Conservation (phyloP, 2,329 filamentous ascomycete genomes). For the Zalaria obscura region DNA sequence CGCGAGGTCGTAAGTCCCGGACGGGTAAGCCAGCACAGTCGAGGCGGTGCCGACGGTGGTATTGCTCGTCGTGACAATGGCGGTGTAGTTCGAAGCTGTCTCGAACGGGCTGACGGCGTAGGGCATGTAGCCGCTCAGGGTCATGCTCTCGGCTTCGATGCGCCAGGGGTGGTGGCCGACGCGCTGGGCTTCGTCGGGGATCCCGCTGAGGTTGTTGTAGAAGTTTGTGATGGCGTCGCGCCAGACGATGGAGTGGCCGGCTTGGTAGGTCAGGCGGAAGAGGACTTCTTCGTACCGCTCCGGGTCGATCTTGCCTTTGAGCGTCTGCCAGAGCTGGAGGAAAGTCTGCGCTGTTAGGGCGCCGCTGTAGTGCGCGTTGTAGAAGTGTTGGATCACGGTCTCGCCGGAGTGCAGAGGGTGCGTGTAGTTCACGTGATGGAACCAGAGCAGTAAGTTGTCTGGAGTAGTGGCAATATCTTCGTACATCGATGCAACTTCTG, state of each 20-base stretch:
- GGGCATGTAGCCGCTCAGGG: constrained; percentile 42
- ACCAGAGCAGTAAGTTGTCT: constrained; percentile 57
- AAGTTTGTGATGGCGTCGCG: constrained; percentile 52
- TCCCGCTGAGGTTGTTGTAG: constrained; percentile 46
- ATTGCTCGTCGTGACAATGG: constrained; percentile 43
- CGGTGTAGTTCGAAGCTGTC: constrained; percentile 40
- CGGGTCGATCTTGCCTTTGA: constrained; percentile 43
- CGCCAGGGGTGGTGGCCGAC: constrained; percentile 49
- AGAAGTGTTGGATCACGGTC: constrained; percentile 55
- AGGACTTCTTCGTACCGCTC: constrained; percentile 45
- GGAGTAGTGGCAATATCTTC: constrained; percentile 50
- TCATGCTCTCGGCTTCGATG: constrained; percentile 58
- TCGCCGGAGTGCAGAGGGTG: constrained; percentile 47
- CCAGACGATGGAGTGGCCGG: constrained; percentile 58
- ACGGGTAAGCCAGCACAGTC: constrained; percentile 31
- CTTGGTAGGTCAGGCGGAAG: constrained; percentile 48
- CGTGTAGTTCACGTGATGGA: constrained; percentile 59
- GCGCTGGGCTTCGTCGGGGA: constrained; percentile 40
- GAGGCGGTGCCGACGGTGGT: constrained; percentile 35
- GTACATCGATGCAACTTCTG: constrained; percentile 42
- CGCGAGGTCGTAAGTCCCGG: constrained; percentile 46
- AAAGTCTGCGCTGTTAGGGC: constrained; percentile 48
- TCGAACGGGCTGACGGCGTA: constrained; percentile 44
- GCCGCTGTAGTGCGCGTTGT: constrained; percentile 47
- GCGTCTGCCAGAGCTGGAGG: constrained; percentile 36